Conservation (phyloP, 257 asterid genomes). For the Agastache rugosa region DNA sequence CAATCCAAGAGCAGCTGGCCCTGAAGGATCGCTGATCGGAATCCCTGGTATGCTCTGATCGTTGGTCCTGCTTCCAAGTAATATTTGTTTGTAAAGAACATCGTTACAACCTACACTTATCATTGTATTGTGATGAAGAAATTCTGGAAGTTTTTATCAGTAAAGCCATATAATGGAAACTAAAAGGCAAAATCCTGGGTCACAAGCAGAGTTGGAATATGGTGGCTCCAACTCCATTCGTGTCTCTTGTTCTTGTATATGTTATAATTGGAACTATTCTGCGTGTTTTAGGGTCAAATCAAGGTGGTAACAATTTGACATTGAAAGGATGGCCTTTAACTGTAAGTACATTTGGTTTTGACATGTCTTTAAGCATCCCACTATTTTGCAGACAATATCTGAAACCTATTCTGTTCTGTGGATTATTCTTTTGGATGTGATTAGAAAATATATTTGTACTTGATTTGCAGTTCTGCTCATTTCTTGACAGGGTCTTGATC, state of each 20-base stretch:
- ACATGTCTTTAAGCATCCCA: slow-evolving; percentile 1
- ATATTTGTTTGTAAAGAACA: slow-evolving; percentile 5
- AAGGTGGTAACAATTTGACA: slow-evolving; percentile 92
- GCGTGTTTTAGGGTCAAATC: slow-evolving; percentile 80
- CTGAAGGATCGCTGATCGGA: slow-evolving; percentile 95
- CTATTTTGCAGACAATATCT: background rate
- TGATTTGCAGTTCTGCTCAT: background rate
- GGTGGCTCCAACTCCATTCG: slow-evolving; percentile 10
- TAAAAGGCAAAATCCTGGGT: slow-evolving; percentile 7
- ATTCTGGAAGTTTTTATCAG: background rate
- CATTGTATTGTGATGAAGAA: slow-evolving; percentile 13
- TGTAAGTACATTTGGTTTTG: slow-evolving; percentile 55
- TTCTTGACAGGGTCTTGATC: slow-evolving; percentile 77
- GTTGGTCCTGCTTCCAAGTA: slow-evolving; percentile 9
- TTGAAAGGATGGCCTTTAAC: slow-evolving; percentile 99
- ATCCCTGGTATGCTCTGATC: slow-evolving; percentile 63
- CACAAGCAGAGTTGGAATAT: background rate
- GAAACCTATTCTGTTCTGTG: background rate
- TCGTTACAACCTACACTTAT: background rate
- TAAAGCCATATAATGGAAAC: slow-evolving; percentile 16
- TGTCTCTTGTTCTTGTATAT: slow-evolving; percentile 26
- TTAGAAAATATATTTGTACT: background rate
- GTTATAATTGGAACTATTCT: slow-evolving; percentile 32
- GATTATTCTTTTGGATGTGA: background rate
- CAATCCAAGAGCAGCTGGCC: slow-evolving; percentile 77